Conservation (phyloP, 1,284 basidiomycete species). For the Cerrena zonata region DNA sequence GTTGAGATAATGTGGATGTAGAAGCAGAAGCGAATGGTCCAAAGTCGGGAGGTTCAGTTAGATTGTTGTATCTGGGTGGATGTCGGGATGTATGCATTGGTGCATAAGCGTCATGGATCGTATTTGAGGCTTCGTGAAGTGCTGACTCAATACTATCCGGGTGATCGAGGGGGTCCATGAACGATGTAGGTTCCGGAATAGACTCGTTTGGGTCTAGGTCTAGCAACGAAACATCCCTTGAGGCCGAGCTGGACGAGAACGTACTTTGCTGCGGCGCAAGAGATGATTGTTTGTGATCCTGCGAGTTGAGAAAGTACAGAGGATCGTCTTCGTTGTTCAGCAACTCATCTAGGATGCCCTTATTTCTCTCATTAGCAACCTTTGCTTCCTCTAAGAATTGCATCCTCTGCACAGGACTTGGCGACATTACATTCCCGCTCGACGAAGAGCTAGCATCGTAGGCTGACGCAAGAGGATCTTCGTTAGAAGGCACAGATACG, state of each 20-base stretch:
- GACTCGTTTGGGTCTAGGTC: background rate
- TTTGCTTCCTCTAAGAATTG: conserved; percentile 56
- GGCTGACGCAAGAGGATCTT: conserved; percentile 46
- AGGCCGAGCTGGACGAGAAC: conserved; percentile 6
- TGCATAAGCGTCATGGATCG: background rate
- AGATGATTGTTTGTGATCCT: background rate
- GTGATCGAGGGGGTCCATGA: too few species aligned
- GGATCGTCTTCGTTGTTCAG: conserved; percentile 63
- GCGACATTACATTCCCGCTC: conserved; percentile 5
- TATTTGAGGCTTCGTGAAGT: background rate
- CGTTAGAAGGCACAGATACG: conserved; percentile 52
- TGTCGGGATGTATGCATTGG: background rate
- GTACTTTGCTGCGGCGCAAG: background rate
- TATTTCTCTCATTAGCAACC: conserved; percentile 44
- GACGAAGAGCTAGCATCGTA: background rate
- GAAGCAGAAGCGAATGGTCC: background rate
- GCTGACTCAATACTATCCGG: background rate
- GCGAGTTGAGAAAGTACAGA: conserved; percentile 41
- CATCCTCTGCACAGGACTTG: conserved; percentile 24
- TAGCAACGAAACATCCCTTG: conserved; percentile 9
- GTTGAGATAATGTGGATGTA: too few species aligned
- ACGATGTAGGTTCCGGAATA: background rate
- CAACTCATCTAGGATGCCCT: conserved; percentile 55
- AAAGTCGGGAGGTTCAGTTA: background rate
- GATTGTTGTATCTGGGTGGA: background rate